Evolutionary conservation across 192 early-diverging fungal species (phyloP), one percentile per base, ranked within the genome.

Genomic region (Rhizophagus clarus): DNA sequence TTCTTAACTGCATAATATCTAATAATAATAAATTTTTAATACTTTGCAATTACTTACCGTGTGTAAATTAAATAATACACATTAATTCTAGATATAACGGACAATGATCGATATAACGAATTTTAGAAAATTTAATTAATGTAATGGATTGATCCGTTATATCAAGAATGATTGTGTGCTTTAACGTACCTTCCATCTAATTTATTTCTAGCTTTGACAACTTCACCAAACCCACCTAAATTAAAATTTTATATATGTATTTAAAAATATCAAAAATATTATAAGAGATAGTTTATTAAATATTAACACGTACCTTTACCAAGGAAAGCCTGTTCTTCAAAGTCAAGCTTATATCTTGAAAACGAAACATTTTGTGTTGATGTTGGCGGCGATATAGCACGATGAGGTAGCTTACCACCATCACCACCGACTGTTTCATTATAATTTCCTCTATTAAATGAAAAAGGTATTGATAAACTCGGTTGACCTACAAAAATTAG

Each of bases 1-100:
- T 95, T 97, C 76, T 98, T 98, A 79, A 98, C 93, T 11, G 96
- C 95, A 81, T 97, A 98, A 72, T 91, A 91, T n/a, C 72, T 74
- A 40, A 34, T 42, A 22, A 42, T n/a, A 40, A 70, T 11, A 8
- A 7, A 56, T 45, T 45, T 45, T 12, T 45, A 56, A 56, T 7
- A 56, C 20, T 56, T 56, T 4, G 6, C 6, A 56, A 22, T 22
- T 56, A 22, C 51, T 56, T 56, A 56, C 49, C 17, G 14, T 56
- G 0, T 22, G 11, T 10, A 14, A 45, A 45, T 11, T 45, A 45
- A 12, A 45, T 45, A n/a, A 45, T 45, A 45, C 11, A 45, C 11
- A 45, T 12, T 12, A 45, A 45, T 45, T 45, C 42, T 45, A 12
- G 42, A 45, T 45, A 45, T 45, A 45, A 45, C 42, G 42, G 42